Evolutionary conservation across 805 yeast genomes (phyloP).

Genomic region (Wickerhamomyces pijperi): DNA sequence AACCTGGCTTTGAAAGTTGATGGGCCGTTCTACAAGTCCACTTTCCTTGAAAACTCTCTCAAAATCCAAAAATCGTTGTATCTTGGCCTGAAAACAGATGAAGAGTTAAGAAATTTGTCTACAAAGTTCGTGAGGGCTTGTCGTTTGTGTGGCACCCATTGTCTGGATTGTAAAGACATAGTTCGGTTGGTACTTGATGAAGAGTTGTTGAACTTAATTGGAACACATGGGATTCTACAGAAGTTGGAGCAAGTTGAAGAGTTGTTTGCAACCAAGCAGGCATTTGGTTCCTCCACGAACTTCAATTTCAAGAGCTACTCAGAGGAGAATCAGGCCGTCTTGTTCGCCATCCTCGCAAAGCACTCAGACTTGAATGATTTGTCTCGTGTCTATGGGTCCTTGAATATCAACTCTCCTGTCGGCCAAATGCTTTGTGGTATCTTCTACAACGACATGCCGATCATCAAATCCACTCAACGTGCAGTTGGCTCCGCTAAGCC

Average conservation of each 20-base stretch:
- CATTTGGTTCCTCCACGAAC: constrained; percentile 2
- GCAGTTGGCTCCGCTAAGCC: background rate
- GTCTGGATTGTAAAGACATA: background rate
- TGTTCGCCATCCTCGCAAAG: constrained; percentile 10
- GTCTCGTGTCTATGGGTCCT: constrained; percentile 2
- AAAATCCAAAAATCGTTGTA: constrained; percentile 19
- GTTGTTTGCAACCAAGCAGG: constrained; percentile 4
- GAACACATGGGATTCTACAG: constrained; percentile 5
- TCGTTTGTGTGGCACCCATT: constrained; percentile 15
- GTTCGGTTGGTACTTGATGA: constrained; percentile 7
- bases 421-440: constrained; percentile 16
- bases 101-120: constrained; percentile 12
- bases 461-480: constrained; percentile 4
- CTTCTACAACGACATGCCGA: constrained; percentile 7
- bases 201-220: constrained; percentile 5
- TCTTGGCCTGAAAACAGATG: constrained; percentile 4
- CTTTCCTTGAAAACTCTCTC: constrained; percentile 1
- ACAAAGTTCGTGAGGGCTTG: constrained; percentile 24
- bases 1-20: constrained; percentile 20
- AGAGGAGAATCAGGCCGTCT: constrained; percentile 9
- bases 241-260: constrained; percentile 9
- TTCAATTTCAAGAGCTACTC: constrained; percentile 8
- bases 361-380: constrained; percentile 2
- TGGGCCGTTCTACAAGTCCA: constrained; percentile 3
- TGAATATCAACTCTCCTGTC: constrained; percentile 10